Evolutionary conservation across 2,329 filamentous ascomycete species (phyloP).

Genomic region (Fusarium austroafricanum): DNA sequence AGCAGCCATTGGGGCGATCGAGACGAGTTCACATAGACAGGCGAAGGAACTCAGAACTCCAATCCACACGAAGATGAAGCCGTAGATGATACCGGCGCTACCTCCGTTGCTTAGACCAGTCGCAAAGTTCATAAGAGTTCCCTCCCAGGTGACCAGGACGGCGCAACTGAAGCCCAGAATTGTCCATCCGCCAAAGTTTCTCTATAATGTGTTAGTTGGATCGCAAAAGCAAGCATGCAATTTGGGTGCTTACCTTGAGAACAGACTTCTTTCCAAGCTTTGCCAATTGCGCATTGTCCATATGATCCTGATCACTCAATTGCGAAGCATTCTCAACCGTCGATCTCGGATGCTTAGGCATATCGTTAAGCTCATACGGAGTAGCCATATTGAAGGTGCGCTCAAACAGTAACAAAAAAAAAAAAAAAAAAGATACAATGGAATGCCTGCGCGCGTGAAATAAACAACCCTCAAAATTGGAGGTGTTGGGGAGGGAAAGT

Average conservation of each 20-base stretch:
- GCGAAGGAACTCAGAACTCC: slow-evolving; percentile 52
- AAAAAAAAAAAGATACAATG: too few species aligned
- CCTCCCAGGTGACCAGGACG: slow-evolving; percentile 46
- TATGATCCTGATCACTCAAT: slow-evolving; percentile 31
- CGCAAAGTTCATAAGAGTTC: slow-evolving; percentile 44
- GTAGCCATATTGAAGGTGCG: not conserved
- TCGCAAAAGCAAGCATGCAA: not conserved
- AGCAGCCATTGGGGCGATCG: slow-evolving; percentile 40
- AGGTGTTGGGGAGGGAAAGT: not conserved
- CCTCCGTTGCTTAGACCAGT: slow-evolving; percentile 43
- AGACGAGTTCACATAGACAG: slow-evolving; percentile 41
- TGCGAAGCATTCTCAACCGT: slow-evolving; percentile 9
- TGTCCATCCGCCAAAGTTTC: slow-evolving; percentile 44
- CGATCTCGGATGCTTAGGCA: slow-evolving; percentile 23
- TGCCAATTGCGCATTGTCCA: slow-evolving; percentile 39
- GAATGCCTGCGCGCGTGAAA: not conserved
- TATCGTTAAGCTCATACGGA: slow-evolving; percentile 21
- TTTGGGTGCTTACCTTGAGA: slow-evolving; percentile 2
- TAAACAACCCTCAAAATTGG: not conserved
- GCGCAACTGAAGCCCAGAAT: slow-evolving; percentile 46
- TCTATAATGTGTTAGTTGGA: slow-evolving; percentile 4
- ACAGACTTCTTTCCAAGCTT: slow-evolving; percentile 23
- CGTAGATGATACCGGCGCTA: slow-evolving; percentile 58
- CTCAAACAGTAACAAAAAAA: not conserved
- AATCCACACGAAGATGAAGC: slow-evolving; percentile 63